Evolutionary conservation across 2,329 filamentous ascomycete genomes (phyloP), one percentile per base, ranked within the genome.

Genomic region (Trichothecium roseum): DNA sequence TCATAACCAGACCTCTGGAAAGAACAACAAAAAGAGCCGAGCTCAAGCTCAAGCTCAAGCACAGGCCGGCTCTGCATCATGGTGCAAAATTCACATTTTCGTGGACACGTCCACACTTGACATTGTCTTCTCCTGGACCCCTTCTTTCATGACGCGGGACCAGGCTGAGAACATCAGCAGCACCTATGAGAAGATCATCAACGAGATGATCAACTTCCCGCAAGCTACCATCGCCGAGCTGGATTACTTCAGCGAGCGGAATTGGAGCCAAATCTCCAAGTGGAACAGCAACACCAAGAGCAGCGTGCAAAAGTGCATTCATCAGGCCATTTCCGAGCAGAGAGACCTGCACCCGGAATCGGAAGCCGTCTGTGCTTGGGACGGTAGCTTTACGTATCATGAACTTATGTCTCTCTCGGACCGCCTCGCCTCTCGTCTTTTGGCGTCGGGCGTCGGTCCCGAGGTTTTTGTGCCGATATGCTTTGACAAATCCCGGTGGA

Each of bases 161-260:
- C 66, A 69, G 37, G 62, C 63, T 0, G 47, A 51, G n/a, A 65
- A 62, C 32, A 48, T 76, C 5, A 62, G 62, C 9, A 60, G 57
- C 41, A 67, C 67, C 0, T 72, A 73, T 34, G 62, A 65, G 18
- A 62, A 63, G 37, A 62, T 70, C 2, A 55, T 75, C 26, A 49
- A 56, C 14, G 54, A 61, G 13, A 57, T 69, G 0, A 35, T 66
- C 17, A 53, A 54, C 5, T 43, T 49, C 8, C 60, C 62, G 10
- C 54, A 60, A 20, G 55, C 49, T 22, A 51, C 54, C 4, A 47
- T 71, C 29, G 62, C 55, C 29, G 46, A 64, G 13, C 51, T 71
- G 30, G 58, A 66, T 45, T 55, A 62, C 6, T 69, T 72, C 44
- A 70, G 60, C 14, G 62, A 69, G 37, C 56, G 60, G 9, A 70